Conservation (phyloP, 1,284 basidiomycete species). For the Pisolithus thermaeus region DNA sequence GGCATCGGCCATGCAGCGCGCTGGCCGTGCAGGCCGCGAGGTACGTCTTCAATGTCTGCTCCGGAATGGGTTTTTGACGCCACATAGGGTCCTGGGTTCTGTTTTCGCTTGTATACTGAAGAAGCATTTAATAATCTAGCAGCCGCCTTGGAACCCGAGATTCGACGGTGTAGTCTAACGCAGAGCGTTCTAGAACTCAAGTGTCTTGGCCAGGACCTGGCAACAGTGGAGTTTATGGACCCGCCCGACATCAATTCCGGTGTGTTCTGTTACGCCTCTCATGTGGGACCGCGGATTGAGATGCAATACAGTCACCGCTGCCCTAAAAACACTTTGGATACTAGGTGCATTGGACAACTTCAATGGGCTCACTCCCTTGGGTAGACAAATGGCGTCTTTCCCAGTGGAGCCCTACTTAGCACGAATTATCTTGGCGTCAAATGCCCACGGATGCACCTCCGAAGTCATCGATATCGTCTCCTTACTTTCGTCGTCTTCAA, state of each 20-base stretch:
- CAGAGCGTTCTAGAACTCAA: conserved; percentile 81
- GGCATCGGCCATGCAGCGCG: conserved; percentile 80
- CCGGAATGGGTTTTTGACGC: conserved; percentile 3
- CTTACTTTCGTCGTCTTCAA: conserved; percentile 69
- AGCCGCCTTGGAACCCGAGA: conserved; percentile 77
- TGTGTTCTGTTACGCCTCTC: conserved; percentile 31
- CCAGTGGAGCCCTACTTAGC: conserved; percentile 83
- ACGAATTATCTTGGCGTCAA: conserved; percentile 70
- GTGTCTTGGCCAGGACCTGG: conserved; percentile 75
- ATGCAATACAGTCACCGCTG: conserved; percentile 49
- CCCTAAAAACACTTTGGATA: conserved; percentile 70
- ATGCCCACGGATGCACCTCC: conserved; percentile 59
- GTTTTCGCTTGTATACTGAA: conserved; percentile 88
- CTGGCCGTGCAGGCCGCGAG: conserved; percentile 91
- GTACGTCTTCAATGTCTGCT: conserved; percentile 32
- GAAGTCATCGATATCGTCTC: conserved; percentile 81
- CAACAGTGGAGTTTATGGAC: conserved; percentile 81
- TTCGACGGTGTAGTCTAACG: conserved; percentile 78
- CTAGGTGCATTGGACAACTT: conserved; percentile 68
- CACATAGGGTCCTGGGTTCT: conserved; percentile 66
- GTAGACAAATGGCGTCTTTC: conserved; percentile 75
- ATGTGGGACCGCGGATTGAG: background rate
- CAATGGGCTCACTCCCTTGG: conserved; percentile 61
- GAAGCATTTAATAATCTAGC: conserved; percentile 64
- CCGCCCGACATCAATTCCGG: conserved; percentile 67